Percentiles rank a stretch among this genome's conserved stretches.
Conservation (phyloP, 2,329 filamentous ascomycete genomes). For the Chalaropsis thielavioides region DNA sequence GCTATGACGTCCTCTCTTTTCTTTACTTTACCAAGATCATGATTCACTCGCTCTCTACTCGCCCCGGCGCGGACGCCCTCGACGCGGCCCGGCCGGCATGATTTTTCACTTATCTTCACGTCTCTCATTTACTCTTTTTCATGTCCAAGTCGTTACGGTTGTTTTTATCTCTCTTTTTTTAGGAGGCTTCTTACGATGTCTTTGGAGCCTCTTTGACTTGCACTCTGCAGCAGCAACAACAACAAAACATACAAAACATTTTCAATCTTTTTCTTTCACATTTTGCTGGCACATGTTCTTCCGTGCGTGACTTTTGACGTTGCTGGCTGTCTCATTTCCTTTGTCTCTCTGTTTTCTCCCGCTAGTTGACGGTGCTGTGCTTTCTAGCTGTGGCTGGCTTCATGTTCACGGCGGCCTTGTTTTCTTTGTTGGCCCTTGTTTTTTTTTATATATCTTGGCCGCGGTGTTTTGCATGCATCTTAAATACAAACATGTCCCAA, state of each 20-base stretch:
- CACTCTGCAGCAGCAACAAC: background rate
- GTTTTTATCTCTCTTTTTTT: background rate
- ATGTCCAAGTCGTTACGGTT: background rate
- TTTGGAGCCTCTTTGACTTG: background rate
- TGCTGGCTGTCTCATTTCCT: background rate
- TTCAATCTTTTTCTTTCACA: background rate
- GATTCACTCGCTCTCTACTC: background rate
- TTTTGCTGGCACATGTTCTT: too few relatives aligned
- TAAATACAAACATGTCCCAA: background rate
- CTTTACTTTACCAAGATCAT: background rate
- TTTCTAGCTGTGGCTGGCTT: background rate
- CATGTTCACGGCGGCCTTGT: background rate
- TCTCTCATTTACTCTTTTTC: background rate
- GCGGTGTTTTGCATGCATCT: background rate
- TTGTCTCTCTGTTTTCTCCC: background rate
- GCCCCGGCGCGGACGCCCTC: background rate
- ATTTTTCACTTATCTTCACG: background rate
- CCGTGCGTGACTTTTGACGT: background rate
- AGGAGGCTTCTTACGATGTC: background rate
- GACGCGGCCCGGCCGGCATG: background rate
- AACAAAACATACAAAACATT: background rate
- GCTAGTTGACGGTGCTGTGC: background rate
- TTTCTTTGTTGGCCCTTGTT: background rate
- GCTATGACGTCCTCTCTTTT: constrained; percentile 14
- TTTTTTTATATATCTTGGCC: background rate